A percentile compares a stretch with the other conserved stretches of the same genome.
These are phyloP conservation scores for Colletotrichum musae DNA, from an alignment of 2,329 filamentous ascomycete genomes.

Conservation along the genomic window DNA sequence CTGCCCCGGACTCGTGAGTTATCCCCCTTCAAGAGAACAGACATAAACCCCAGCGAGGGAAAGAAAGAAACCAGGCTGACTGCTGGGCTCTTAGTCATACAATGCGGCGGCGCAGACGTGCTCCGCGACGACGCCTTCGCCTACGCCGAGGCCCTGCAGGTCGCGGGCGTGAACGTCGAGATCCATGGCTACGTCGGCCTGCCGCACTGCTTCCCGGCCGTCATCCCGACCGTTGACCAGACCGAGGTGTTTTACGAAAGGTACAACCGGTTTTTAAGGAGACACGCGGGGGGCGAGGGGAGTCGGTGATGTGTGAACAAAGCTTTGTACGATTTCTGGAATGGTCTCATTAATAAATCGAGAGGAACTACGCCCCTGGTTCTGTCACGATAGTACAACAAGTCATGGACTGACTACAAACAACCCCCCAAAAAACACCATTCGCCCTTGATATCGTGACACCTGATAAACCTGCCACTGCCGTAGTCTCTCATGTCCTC, in stretches of 20 bases:
- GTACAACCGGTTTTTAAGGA: conserved; percentile 4
- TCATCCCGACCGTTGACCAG: background rate
- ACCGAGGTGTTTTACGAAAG: background rate
- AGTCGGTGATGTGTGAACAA: background rate
- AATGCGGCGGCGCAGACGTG: conserved; percentile 52
- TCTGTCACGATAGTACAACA: no score
- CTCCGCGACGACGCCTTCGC: conserved; percentile 57
- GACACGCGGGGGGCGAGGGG: background rate
- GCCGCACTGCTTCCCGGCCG: conserved; percentile 52
- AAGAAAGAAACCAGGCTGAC: no score
- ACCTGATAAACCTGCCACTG: no score
- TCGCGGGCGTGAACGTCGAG: conserved; percentile 50
- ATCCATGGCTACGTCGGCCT: conserved; percentile 52
- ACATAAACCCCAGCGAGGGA: no score
- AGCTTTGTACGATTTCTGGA: background rate
- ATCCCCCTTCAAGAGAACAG: background rate
- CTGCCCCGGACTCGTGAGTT: conserved; percentile 53
- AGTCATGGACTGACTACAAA: no score
- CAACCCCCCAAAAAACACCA: no score
- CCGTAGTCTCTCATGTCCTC: background rate
- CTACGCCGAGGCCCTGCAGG: conserved; percentile 53
- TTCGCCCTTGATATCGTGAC: no score
- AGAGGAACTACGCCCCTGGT: no score
- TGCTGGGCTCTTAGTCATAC: conserved; percentile 47
- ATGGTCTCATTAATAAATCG: no score